Percentiles rank a stretch among this genome's conserved stretches.
These are phyloP conservation scores for Mortierella sp. DNA, from an alignment of 371 early-diverging fungal genomes.

Conservation along the genomic window DNA sequence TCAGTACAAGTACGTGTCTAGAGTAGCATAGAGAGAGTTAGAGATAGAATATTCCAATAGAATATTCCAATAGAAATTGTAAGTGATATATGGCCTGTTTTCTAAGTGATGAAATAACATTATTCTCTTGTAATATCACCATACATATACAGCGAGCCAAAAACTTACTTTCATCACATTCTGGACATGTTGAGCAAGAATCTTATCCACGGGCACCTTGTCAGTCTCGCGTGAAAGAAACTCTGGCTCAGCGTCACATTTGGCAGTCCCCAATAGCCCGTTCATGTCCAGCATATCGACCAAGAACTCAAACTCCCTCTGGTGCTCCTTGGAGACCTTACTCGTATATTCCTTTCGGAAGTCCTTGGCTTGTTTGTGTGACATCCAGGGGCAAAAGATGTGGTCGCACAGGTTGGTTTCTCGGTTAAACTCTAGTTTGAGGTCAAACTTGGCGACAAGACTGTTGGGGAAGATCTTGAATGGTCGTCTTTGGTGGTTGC, in stretches of 20 bases:
- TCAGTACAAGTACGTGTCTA: background rate
- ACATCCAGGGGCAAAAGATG: background rate
- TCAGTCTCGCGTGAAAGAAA: background rate
- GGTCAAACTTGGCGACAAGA: conserved; percentile 6
- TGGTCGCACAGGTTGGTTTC: background rate
- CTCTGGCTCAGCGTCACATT: conserved; percentile 2
- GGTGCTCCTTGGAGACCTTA: conserved; percentile 5
- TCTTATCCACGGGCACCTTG: background rate
- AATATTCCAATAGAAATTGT: background rate
- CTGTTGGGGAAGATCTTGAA: conserved; percentile 26
- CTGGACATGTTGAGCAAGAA: background rate
- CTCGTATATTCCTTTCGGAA: conserved; percentile 1
- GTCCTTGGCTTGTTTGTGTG: conserved; percentile 19
- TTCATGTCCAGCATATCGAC: conserved; percentile 17
- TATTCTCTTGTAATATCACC: background rate
- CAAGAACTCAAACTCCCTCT: conserved; percentile 8
- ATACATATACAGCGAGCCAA: background rate
- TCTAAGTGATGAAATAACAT: background rate
- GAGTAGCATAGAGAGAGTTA: background rate
- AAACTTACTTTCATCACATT: background rate
- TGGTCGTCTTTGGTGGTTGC: background rate
- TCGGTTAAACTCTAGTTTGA: background rate
- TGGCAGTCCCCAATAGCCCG: background rate
- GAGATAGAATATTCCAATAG: background rate
- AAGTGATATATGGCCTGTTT: background rate